A percentile compares a stretch with the other conserved stretches of the same genome.
Conservation (phyloP, 2,329 filamentous ascomycete genomes). For the Nectriaceae sp. region DNA sequence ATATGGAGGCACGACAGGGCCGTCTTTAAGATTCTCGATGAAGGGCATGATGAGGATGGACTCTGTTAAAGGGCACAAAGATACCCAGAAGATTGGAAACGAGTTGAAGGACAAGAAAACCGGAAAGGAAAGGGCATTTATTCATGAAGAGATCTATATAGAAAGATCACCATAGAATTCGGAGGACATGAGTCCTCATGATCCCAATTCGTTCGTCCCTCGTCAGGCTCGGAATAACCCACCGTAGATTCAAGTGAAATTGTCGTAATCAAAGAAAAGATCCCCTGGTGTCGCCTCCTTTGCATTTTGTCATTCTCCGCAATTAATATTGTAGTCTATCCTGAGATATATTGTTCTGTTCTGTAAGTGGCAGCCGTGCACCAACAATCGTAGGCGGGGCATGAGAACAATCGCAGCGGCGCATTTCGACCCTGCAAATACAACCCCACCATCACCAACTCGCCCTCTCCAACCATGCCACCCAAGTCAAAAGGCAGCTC, state of each 20-base stretch:
- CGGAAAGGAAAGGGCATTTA: background rate
- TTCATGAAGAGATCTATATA: no score
- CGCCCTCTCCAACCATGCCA: conserved; percentile 33
- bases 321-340: background rate
- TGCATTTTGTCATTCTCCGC: no score
- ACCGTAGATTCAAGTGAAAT: no score
- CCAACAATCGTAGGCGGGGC: conserved; percentile 25
- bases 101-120: background rate
- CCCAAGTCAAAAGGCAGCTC: conserved; percentile 39
- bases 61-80: background rate
- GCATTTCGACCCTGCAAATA: background rate
- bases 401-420: conserved; percentile 9
- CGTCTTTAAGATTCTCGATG: background rate
- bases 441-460: conserved; percentile 21
- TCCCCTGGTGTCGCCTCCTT: no score
- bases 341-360: conserved; percentile 20
- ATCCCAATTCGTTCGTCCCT: no score
- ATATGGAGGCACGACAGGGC: background rate
- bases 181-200: no score
- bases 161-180: no score
- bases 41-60: background rate
- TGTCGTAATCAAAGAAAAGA: no score
- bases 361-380: background rate
- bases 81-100: background rate
- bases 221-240: background rate